These are phyloP conservation scores for Rhodotorula graminis DNA, from an alignment of 768 basidiomycete species.

Conservation along the genomic window DNA sequence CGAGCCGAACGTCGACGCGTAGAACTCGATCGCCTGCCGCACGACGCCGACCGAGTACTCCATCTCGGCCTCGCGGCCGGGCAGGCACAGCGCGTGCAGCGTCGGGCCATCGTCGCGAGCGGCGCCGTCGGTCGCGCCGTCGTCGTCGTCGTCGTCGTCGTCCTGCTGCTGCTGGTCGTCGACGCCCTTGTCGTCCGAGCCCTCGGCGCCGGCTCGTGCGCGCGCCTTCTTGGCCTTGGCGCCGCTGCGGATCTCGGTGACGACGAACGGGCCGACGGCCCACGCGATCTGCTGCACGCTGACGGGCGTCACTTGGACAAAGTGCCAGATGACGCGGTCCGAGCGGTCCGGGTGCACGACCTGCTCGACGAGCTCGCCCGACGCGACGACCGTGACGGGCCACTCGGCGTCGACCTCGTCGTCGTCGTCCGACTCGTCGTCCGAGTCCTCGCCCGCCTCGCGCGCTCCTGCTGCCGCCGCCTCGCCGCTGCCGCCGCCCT, in stretches of 20 bases:
- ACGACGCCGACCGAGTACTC: constrained; percentile 67
- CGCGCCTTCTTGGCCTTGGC: constrained; percentile 60
- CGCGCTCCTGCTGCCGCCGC: constrained; percentile 50
- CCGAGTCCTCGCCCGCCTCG: constrained; percentile 41
- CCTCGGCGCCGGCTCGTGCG: neutral
- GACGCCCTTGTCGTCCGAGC: constrained; percentile 43
- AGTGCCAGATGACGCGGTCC: constrained; percentile 89
- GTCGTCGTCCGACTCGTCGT: constrained; percentile 46
- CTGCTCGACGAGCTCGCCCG: constrained; percentile 93
- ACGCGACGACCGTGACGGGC: constrained; percentile 84
- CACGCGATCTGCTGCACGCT: constrained; percentile 96
- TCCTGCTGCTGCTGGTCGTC: constrained; percentile 42
- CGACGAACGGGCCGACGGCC: constrained; percentile 87
- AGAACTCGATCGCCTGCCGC: constrained; percentile 86
- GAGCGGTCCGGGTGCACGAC: constrained; percentile 89
- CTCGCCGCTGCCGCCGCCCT: constrained; percentile 39
- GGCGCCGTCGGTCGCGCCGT: constrained; percentile 57
- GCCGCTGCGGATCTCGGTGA: constrained; percentile 51
- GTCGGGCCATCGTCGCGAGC: constrained; percentile 41
- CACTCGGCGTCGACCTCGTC: constrained; percentile 48
- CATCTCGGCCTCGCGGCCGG: constrained; percentile 73
- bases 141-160: constrained; percentile 58
- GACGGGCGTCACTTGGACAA: constrained; percentile 75
- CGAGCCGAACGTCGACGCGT: constrained; percentile 82
- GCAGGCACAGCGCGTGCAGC: constrained; percentile 88